Conservation (phyloP, 768 basidiomycete genomes). For the Hirschioporus abietinus region DNA sequence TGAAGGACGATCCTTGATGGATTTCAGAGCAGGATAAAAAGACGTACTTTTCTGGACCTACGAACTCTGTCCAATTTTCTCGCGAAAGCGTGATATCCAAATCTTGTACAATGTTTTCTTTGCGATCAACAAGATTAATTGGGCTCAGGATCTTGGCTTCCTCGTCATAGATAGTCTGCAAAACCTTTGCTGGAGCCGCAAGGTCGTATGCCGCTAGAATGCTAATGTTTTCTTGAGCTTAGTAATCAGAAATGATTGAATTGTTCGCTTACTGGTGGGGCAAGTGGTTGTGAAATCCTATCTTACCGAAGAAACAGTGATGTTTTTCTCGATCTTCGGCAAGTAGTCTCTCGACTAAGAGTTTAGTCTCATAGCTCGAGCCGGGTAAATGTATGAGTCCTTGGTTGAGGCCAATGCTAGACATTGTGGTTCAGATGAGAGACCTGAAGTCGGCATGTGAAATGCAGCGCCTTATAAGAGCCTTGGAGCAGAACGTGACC, state of each 20-base stretch:
- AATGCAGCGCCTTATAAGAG: neutral
- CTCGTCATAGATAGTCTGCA: slow-evolving; percentile 45
- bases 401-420: slow-evolving; percentile 15
- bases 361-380: slow-evolving; percentile 37
- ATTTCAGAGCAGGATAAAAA: neutral
- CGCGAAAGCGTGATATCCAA: slow-evolving; percentile 27
- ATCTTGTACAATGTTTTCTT: slow-evolving; percentile 23
- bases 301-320: slow-evolving; percentile 43
- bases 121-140: slow-evolving; percentile 31
- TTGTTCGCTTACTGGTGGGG: slow-evolving; percentile 46
- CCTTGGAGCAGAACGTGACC: neutral
- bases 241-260: slow-evolving; percentile 5
- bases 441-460: neutral
- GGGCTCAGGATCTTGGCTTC: slow-evolving; percentile 35
- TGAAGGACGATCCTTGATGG: slow-evolving; percentile 12
- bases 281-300: slow-evolving; percentile 51
- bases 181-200: slow-evolving; percentile 39
- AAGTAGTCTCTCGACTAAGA: slow-evolving; percentile 37
- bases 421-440: slow-evolving; percentile 3
- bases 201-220: slow-evolving; percentile 53
- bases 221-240: slow-evolving; percentile 23
- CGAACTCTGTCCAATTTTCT: slow-evolving; percentile 44
- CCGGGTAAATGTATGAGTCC: slow-evolving; percentile 47
- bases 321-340: slow-evolving; percentile 42
- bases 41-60: slow-evolving; percentile 44